Base-by-base conservation (phyloP, 805 yeast species). In the Suhomyces sp. region DNA sequence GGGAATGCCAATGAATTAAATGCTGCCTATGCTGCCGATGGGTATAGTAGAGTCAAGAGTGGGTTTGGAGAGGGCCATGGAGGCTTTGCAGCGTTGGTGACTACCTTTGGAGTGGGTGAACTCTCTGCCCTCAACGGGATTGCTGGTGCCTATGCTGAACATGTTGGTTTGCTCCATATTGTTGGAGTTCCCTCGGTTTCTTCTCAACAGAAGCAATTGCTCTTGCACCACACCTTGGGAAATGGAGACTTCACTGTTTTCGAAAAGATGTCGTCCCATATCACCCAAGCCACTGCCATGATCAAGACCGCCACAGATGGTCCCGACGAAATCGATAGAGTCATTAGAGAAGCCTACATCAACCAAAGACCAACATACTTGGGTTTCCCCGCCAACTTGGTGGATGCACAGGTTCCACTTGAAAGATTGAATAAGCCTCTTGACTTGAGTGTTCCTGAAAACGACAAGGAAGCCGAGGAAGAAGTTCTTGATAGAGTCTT, bases 1-100 rank as follows among this genome's bases (percentile, higher is more conserved):
- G 95, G 95, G 53, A 85, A 86, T 61, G 85, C 93, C 58, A 86
- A 87, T 65, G 95, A 86, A 68, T 74, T 86, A 67, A 87, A 87
- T 60, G 93, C 95, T 28, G 85, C 93, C 26, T 83, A 83, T 50
- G 84, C 95, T 35, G 88, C 93, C 29, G 95, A 86, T 62, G 95
- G 95, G 46, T 86, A 86, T 68, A 80, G 91, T 35, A 70, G 95
- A 60, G 71, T 86, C 51, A 85, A 83, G 64, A 17, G 43, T 19
- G 31, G 36, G 4, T 25, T 25, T 14, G 14, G 12, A 11, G 31
- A 33, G 10, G 31, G 36, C 10, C 36, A 30, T 5, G 36, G 36
- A 8, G 44, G 44, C 12, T 36, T 44, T 16, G 39, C 35, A 1
- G 37, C 46, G 19, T 23, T 45, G 38, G 40, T 45, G 17, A 45